A percentile compares a stretch with the other conserved stretches of the same genome.
Conservation (phyloP, 306 rosid species). For the Acacia melanoxylon region DNA sequence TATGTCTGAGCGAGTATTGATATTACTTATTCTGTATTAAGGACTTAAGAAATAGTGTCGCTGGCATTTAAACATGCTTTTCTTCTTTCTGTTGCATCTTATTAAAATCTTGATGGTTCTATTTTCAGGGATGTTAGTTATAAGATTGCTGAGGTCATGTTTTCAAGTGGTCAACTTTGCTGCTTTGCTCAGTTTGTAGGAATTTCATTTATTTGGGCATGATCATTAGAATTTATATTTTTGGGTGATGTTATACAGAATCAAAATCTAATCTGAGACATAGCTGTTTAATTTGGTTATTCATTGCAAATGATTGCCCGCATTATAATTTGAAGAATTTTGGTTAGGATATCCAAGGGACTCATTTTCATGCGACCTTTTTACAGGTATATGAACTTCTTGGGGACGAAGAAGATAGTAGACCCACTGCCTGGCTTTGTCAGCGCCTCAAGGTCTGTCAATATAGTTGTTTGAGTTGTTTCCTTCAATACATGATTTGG, state of each 20-base stretch:
- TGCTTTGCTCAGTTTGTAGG: neutral
- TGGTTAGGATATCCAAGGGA: slow-evolving; percentile 15
- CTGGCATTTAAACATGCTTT: slow-evolving; percentile 9
- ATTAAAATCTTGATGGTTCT: slow-evolving; percentile 15
- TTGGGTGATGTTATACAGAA: neutral
- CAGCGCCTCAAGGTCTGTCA: slow-evolving; percentile 54
- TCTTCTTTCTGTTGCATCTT: neutral
- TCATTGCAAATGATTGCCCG: neutral
- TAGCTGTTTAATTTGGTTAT: neutral
- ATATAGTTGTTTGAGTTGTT: slow-evolving; percentile 3
- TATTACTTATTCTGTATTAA: neutral
- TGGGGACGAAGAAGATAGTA: slow-evolving; percentile 42
- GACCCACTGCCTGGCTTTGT: slow-evolving; percentile 40
- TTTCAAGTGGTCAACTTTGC: slow-evolving; percentile 16
- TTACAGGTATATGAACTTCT: slow-evolving; percentile 56
- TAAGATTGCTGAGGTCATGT: slow-evolving; percentile 20
- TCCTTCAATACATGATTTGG: slow-evolving; percentile 29
- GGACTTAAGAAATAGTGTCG: slow-evolving; percentile 14
- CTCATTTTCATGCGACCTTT: slow-evolving; percentile 36
- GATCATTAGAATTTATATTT: neutral
- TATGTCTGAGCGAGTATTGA: slow-evolving; percentile 11
- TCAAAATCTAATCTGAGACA: neutral
- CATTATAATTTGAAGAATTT: neutral
- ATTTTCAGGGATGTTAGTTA: slow-evolving; percentile 4
- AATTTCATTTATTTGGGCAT: neutral